These are phyloP conservation scores for Aspergillus niger DNA, from an alignment of 2,329 filamentous ascomycete species.

Conservation along the genomic window DNA sequence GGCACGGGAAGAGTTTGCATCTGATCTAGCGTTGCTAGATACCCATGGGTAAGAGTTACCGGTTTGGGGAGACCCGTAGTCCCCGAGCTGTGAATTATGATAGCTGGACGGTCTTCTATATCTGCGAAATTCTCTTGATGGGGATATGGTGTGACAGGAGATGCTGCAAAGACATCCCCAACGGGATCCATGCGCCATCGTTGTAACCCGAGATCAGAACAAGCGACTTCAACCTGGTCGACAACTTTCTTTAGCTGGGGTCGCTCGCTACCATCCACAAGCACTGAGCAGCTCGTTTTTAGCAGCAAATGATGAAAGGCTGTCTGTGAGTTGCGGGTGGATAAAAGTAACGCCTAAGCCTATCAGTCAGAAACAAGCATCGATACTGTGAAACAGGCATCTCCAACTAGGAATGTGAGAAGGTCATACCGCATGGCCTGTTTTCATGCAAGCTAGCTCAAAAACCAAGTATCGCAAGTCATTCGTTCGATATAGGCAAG, in stretches of 20 bases:
- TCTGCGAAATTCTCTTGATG: not conserved
- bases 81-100: slow-evolving; percentile 13
- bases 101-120: slow-evolving; percentile 18
- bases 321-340: slow-evolving; percentile 6
- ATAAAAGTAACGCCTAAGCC: not conserved
- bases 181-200: slow-evolving; percentile 4
- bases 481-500: slow-evolving; percentile 29
- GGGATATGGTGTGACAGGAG: not conserved
- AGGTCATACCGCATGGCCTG: slow-evolving; percentile 18
- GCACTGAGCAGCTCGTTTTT: not conserved
- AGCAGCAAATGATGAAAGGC: not conserved
- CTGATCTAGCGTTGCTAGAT: not conserved
- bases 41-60: slow-evolving; percentile 5
- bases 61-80: slow-evolving; percentile 16
- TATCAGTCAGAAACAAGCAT: not conserved
- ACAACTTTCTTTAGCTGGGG: not conserved
- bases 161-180: not conserved
- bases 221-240: not conserved
- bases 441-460: slow-evolving; percentile 29
- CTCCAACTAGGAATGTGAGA: not conserved
- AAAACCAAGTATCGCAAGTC: slow-evolving; percentile 29
- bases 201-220: not conserved
- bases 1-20: slow-evolving; percentile 1
- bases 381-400: not conserved
- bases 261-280: not conserved